A percentile compares a stretch with the other conserved stretches of the same genome.
Evolutionary conservation across 2,329 filamentous ascomycete species (phyloP).

Genomic region (Herpotrichia juniperi): DNA sequence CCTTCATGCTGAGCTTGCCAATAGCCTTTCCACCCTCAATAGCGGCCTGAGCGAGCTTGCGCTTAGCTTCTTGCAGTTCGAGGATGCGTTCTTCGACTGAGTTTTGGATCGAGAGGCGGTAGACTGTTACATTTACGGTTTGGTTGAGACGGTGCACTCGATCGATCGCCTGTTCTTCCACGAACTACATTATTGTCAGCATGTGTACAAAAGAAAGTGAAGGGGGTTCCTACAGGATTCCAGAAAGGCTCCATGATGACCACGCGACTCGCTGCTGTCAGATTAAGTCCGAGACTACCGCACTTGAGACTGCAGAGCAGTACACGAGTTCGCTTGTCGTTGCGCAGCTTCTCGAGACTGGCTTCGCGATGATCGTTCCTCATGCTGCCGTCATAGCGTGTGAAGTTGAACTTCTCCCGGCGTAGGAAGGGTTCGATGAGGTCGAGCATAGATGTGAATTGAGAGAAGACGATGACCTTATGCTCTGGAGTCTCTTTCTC

Average conservation of each 20-base stretch:
- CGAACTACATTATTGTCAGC: slow-evolving; percentile 65
- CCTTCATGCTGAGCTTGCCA: slow-evolving; percentile 87
- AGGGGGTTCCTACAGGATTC: slow-evolving; percentile 74
- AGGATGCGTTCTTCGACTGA: slow-evolving; percentile 94
- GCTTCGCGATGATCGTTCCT: slow-evolving; percentile 90
- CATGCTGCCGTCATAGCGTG: slow-evolving; percentile 95
- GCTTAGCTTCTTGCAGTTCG: slow-evolving; percentile 92
- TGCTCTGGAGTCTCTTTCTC: slow-evolving; percentile 77
- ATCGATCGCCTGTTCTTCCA: slow-evolving; percentile 98
- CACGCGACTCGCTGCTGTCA: slow-evolving; percentile 91
- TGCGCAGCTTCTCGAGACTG: slow-evolving; percentile 77
- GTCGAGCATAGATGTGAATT: slow-evolving; percentile 98
- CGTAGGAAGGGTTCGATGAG: slow-evolving; percentile 90
- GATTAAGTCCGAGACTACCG: slow-evolving; percentile 88
- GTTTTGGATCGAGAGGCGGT: slow-evolving; percentile 85
- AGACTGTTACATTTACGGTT: slow-evolving; percentile 91
- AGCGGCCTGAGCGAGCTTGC: slow-evolving; percentile 86
- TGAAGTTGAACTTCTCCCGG: slow-evolving; percentile 75
- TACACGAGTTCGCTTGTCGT: slow-evolving; percentile 76
- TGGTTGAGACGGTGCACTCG: slow-evolving; percentile 98
- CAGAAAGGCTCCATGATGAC: slow-evolving; percentile 98
- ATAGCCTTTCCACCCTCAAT: slow-evolving; percentile 83
- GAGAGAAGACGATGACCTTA: slow-evolving; percentile 98
- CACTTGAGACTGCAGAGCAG: slow-evolving; percentile 94
- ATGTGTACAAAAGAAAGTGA: not conserved